Percentiles rank a stretch among this genome's conserved stretches.
phyloP scores from a whole-genome alignment of 306 rosid species.

The Ceratonia siliqua region DNA sequence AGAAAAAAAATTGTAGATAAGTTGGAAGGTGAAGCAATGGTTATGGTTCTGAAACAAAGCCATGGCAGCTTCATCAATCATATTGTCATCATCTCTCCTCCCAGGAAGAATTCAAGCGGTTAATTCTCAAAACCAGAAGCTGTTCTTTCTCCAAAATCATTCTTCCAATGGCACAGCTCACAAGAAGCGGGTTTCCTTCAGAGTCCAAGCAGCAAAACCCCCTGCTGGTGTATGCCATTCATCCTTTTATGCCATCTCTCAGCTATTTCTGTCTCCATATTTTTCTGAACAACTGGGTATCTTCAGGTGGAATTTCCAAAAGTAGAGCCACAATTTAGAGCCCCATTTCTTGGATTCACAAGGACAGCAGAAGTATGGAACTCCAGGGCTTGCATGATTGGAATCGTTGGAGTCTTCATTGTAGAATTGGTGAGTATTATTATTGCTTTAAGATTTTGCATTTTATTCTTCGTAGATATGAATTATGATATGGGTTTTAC shows the following conservation, averaged over 20 bases:
- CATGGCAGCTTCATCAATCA: constrained; percentile 65
- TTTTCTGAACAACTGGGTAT: constrained; percentile 15
- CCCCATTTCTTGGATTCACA: constrained; percentile 90
- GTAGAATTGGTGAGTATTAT: constrained; percentile 66
- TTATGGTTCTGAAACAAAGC: background rate
- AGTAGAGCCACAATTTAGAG: constrained; percentile 65
- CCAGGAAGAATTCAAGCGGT: constrained; percentile 31
- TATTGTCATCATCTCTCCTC: constrained; percentile 49
- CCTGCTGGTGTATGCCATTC: constrained; percentile 71
- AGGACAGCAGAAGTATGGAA: constrained; percentile 91
- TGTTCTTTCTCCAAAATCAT: constrained; percentile 33
- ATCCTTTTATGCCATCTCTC: background rate
- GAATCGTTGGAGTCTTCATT: constrained; percentile 76
- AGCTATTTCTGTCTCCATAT: background rate
- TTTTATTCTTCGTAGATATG: background rate
- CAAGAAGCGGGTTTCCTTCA: constrained; percentile 40
- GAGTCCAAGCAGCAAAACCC: constrained; percentile 66
- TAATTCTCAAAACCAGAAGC: constrained; percentile 30
- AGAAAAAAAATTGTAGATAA: constrained; percentile 31
- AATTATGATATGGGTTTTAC: background rate
- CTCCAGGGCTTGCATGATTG: constrained; percentile 96
- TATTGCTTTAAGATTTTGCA: background rate
- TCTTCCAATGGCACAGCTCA: background rate
- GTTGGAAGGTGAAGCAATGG: background rate
- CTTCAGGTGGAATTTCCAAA: constrained; percentile 78